phyloP scores from a whole-genome alignment of 1,139 yeast genomes.

The Yamadazyma friedrichii region DNA sequence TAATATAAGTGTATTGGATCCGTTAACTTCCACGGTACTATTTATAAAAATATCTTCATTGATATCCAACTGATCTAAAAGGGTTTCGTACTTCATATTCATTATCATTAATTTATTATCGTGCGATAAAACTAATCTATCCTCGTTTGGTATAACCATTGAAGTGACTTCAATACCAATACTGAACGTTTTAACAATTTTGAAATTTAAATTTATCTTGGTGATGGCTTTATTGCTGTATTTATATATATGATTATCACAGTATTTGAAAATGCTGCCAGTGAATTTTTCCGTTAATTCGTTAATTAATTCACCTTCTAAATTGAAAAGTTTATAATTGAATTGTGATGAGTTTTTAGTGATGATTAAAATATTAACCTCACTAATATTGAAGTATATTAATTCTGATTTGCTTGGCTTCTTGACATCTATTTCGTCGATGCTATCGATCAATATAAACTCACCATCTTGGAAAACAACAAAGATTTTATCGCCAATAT shows the following conservation, averaged over 20 bases:
- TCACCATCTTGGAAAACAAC: slow-evolving; percentile 45
- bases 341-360: slow-evolving; percentile 12
- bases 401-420: slow-evolving; percentile 4
- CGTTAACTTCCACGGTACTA: slow-evolving; percentile 41
- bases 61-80: slow-evolving; percentile 35
- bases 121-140: slow-evolving; percentile 43
- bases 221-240: slow-evolving; percentile 9
- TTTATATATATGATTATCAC: slow-evolving; percentile 12
- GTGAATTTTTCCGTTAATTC: slow-evolving; percentile 5
- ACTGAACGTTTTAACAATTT: slow-evolving; percentile 9
- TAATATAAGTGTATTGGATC: slow-evolving; percentile 45
- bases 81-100: slow-evolving; percentile 44
- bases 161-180: slow-evolving; percentile 15
- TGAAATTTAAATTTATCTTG: slow-evolving; percentile 21
- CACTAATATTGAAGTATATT: slow-evolving; percentile 11
- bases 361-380: slow-evolving; percentile 24
- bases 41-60: slow-evolving; percentile 29
- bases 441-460: slow-evolving; percentile 30
- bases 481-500: slow-evolving; percentile 30
- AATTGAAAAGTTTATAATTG: slow-evolving; percentile 2
- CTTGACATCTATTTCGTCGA: slow-evolving; percentile 4
- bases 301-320: slow-evolving; percentile 7
- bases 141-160: slow-evolving; percentile 39
- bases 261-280: slow-evolving; percentile 9
- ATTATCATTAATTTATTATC: slow-evolving; percentile 39